Base-by-base conservation (phyloP, 495 filamentous ascomycete species). In the Aspergillus biplanus region DNA sequence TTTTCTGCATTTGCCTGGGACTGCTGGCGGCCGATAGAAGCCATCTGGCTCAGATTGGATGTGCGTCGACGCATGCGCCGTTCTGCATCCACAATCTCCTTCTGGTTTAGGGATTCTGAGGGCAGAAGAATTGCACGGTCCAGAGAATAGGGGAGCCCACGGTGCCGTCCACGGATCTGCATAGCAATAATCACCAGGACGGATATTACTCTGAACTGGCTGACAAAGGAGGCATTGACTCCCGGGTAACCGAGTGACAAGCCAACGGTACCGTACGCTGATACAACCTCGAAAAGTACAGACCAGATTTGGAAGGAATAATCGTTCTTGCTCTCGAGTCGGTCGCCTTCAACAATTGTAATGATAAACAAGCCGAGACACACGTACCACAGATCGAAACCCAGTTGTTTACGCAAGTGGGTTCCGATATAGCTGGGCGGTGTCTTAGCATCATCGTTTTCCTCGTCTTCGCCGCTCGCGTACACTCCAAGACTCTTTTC, bases 321-420 rank as follows among this genome's bases (percentile, higher is more conserved):
- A 59, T 89, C 80, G 52, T 79, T 79, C 32, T 69, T 71, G 61
- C 79, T 76, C 71, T 87, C 78, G 15, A 95, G 73, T 5, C 83
- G 82, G 3, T 65, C 60, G 12, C 92, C 92, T 78, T 98, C 94
- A 16, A 88, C 83, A 63, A 97, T 93, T 56, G 88, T 79, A 68
- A 98, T 91, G 67, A 96, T 83, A 76, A 98, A 98, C 48, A 91
- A 81, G 0, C 92, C 94, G 15, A 96, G 73, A 66, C 94, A 95
- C 37, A 98, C 90, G 71, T 90, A 97, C 92, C 93, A 97, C 69
- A 98, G 71, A 75, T 98, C 94, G 74, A 97, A 97, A 60, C 90
- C 92, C 12, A 98, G 84, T 73, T 98, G 94, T 47, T 88, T 86
- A 9, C 92, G 89, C 67, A 97, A 83, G 82, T 98, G 94, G 42